Percentiles rank a stretch among this genome's conserved stretches.
Conservation (phyloP, 805 yeast genomes). For the Candida sphagnicola region DNA sequence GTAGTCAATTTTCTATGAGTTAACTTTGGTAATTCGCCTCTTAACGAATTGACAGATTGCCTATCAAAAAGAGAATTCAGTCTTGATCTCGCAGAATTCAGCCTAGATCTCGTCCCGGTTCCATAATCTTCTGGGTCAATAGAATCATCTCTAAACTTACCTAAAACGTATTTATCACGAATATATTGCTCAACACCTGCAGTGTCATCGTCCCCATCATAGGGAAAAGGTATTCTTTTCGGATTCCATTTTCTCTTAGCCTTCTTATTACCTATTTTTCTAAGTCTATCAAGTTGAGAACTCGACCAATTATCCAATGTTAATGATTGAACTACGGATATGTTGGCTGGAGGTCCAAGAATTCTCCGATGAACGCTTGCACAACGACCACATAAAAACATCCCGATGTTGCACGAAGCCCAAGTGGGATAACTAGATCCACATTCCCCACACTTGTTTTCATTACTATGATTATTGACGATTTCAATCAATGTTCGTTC, state of each 20-base stretch:
- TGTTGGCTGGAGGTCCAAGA: slow-evolving; percentile 44
- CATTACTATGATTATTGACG: slow-evolving; percentile 55
- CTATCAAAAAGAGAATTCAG: slow-evolving; percentile 11
- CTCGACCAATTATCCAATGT: slow-evolving; percentile 68
- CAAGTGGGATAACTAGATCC: slow-evolving; percentile 62
- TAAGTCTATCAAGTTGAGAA: slow-evolving; percentile 46
- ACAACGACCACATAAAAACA: slow-evolving; percentile 81
- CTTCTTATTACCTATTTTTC: slow-evolving; percentile 57
- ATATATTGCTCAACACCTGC: slow-evolving; percentile 52
- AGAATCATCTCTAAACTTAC: slow-evolving; percentile 47
- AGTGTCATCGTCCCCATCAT: slow-evolving; percentile 66
- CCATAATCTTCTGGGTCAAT: slow-evolving; percentile 17
- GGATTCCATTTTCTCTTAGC: slow-evolving; percentile 67
- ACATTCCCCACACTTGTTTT: slow-evolving; percentile 80
- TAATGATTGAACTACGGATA: slow-evolving; percentile 66
- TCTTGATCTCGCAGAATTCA: slow-evolving; percentile 13
- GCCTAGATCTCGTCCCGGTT: slow-evolving; percentile 5
- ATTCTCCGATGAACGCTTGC: slow-evolving; percentile 72
- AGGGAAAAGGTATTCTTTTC: slow-evolving; percentile 64
- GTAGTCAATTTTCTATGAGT: slow-evolving; percentile 51
- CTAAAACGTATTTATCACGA: slow-evolving; percentile 65
- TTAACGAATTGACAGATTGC: slow-evolving; percentile 6
- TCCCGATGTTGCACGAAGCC: slow-evolving; percentile 51
- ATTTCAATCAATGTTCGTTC: slow-evolving; percentile 56
- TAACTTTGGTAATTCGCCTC: slow-evolving; percentile 31